Base-by-base conservation (phyloP, 805 yeast species). In the Wickerhamiella domercqiae region DNA sequence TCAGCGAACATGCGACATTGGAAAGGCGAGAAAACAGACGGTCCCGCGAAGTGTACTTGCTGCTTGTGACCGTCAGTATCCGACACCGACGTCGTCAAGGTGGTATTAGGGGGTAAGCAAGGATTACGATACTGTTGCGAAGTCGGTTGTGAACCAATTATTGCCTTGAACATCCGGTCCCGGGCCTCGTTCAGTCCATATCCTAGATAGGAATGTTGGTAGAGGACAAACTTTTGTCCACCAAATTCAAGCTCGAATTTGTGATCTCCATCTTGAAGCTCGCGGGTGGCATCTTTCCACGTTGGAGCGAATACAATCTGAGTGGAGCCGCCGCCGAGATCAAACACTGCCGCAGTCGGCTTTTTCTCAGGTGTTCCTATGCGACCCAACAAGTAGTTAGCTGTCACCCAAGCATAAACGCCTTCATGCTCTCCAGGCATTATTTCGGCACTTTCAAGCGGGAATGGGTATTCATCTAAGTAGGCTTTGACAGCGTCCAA, bases 381-480 rank as follows among this genome's bases (percentile, higher is more conserved):
- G 63, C 87, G 90, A 30, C 96, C 97, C 49, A 87, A 68, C 47
- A 90, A 64, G 57, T 76, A 90, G 63, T 90, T 90, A 36, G 95
- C 76, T 20, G 99, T 90, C 57, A 90, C 79, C 99, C 99, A 90
- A 1, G 98, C 98, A 54, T 74, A 90, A 6, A 90, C 96, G 58
- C 98, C 99, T 65, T 93, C 98, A 49, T 87, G 94, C 42, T 75
- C 76, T 47, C 98, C 98, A 42, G 79, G 84, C 97, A 90, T 87
- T 53, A 90, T 81, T 7, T 86, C 68, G 42, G 90, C 68, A 45
- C 96, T 97, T 41, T 83, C 80, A 35, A 90, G 83, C 2, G 95
- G 78, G 64, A 90, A 90, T 39, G 98, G 98, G 57, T 74, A 90
- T 1, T 62, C 59, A 54, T 79, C 82, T 45, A 90, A 64, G 53